A percentile compares a stretch with the other conserved stretches of the same genome.
Conservation (phyloP, 2,329 filamentous ascomycete species). For the Colletotrichum godetiae region DNA sequence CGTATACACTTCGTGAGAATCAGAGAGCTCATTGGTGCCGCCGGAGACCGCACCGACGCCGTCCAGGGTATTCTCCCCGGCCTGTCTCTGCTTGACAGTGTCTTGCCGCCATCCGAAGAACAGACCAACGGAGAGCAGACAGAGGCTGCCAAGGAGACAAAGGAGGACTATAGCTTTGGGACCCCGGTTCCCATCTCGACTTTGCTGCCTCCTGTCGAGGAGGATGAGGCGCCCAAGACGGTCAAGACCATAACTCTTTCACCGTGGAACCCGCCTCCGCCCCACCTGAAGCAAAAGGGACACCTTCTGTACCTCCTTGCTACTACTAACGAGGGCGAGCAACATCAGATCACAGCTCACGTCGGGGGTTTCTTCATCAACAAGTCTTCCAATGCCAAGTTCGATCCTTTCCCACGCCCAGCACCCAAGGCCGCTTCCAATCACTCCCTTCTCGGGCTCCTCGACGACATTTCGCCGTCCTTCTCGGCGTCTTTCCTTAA, state of each 20-base stretch:
- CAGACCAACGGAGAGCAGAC: conserved; percentile 58
- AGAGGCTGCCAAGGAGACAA: conserved; percentile 38
- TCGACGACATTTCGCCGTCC: conserved; percentile 83
- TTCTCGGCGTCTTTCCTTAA: conserved; percentile 81
- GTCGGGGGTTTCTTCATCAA: conserved; percentile 97
- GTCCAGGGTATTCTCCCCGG: conserved; percentile 89
- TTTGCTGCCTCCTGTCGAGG: conserved; percentile 72
- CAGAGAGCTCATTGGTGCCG: conserved; percentile 91
- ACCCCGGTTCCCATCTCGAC: conserved; percentile 74
- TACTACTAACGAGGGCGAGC: conserved; percentile 93
- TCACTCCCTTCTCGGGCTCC: conserved; percentile 87
- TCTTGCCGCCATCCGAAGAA: conserved; percentile 61
- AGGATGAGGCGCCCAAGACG: conserved; percentile 83
- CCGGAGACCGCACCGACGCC: conserved; percentile 87
- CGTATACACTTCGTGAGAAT: conserved; percentile 93
- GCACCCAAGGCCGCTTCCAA: conserved; percentile 82
- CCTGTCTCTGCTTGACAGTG: conserved; percentile 85
- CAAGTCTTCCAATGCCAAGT: conserved; percentile 94
- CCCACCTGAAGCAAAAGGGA: conserved; percentile 88
- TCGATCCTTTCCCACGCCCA: conserved; percentile 86
- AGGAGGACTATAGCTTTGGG: conserved; percentile 82
- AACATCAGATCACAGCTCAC: conserved; percentile 92
- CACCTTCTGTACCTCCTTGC: conserved; percentile 92
- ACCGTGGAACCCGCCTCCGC: conserved; percentile 95
- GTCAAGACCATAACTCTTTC: conserved; percentile 91